Percentiles rank a stretch among this genome's conserved stretches.
phyloP scores from a whole-genome alignment of 441 rosid species.

The Populus hybrid region DNA sequence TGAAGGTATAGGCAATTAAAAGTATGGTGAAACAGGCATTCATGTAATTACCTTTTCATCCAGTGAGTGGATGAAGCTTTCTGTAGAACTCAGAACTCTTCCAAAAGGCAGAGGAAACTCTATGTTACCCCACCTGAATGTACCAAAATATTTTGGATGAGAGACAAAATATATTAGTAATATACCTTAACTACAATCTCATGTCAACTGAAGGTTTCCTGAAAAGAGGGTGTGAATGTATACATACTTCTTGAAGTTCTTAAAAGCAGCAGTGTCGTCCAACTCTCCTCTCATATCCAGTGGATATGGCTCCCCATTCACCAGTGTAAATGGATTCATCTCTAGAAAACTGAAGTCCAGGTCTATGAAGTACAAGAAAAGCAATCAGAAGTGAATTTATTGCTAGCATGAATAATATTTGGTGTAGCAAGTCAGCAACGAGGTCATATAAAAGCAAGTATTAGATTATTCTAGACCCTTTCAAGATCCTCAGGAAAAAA shows the following conservation, averaged over 20 bases:
- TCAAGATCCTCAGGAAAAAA: neutral
- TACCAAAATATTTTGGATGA: constrained; percentile 9
- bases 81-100: constrained; percentile 73
- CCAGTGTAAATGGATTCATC: constrained; percentile 89
- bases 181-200: neutral
- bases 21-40: constrained; percentile 5
- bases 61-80: constrained; percentile 69
- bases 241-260: constrained; percentile 76
- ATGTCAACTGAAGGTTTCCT: neutral
- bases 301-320: constrained; percentile 81
- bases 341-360: constrained; percentile 88
- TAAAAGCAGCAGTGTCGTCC: constrained; percentile 92
- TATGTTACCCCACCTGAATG: constrained; percentile 71
- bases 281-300: constrained; percentile 95
- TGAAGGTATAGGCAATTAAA: neutral
- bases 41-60: constrained; percentile 69
- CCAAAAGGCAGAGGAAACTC: constrained; percentile 93
- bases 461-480: neutral
- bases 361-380: constrained; percentile 36
- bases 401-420: neutral
- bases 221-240: constrained; percentile 5
- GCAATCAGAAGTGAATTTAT: constrained; percentile 6
- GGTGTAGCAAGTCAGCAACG: neutral
- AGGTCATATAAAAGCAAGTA: neutral
- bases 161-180: neutral